phyloP scores from a whole-genome alignment of 495 filamentous ascomycete genomes.

The Terfezia boudieri region DNA sequence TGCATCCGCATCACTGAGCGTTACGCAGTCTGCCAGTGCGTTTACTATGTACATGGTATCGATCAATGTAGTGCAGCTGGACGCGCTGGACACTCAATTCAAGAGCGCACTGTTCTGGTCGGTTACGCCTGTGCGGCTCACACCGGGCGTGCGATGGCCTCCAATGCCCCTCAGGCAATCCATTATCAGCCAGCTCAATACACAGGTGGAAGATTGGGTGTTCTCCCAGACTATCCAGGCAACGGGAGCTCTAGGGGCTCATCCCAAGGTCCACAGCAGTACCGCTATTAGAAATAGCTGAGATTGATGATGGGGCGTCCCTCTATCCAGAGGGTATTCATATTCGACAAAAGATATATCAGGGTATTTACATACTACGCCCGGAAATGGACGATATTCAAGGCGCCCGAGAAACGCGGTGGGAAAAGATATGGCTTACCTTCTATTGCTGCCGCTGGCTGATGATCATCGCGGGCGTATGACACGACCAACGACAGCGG shows the following conservation, averaged over 20 bases:
- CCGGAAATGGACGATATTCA: too few species aligned
- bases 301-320: not conserved
- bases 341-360: too few species aligned
- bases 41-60: slow-evolving; percentile 63
- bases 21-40: slow-evolving; percentile 62
- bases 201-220: not conserved
- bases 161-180: not conserved
- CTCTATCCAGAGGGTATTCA: too few species aligned
- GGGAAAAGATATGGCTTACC: too few species aligned
- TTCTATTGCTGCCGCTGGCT: too few species aligned
- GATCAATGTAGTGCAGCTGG: slow-evolving; percentile 55
- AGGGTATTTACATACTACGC: too few species aligned
- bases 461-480: too few species aligned
- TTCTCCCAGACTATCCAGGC: not conserved
- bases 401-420: too few species aligned
- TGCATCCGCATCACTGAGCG: slow-evolving; percentile 57
- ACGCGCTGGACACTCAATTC: slow-evolving; percentile 42
- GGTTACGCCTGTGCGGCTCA: slow-evolving; percentile 47
- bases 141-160: slow-evolving; percentile 3
- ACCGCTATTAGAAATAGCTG: not conserved
- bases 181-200: not conserved
- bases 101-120: slow-evolving; percentile 58
- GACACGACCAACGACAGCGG: too few species aligned
- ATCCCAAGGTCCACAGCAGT: not conserved
- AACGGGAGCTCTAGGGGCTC: not conserved